Conservation (phyloP, 2,329 filamentous ascomycete genomes). For the Aspergillus pseudoterreus region DNA sequence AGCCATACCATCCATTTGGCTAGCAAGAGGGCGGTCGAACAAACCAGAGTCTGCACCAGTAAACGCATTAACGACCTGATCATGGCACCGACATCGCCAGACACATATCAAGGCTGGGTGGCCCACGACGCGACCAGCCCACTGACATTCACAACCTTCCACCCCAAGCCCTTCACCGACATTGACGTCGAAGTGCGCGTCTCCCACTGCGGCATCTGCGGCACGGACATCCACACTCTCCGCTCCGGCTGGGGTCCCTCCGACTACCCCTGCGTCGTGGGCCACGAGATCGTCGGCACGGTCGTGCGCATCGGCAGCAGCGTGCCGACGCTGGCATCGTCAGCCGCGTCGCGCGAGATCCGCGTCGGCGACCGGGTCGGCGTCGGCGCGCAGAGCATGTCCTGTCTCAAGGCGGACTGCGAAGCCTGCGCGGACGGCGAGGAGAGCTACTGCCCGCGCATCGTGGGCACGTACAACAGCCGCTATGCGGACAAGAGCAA, state of each 20-base stretch:
- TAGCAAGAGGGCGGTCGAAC: too few relatives aligned
- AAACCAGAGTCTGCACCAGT: too few relatives aligned
- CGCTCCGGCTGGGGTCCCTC: constrained; percentile 47
- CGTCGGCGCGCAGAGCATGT: constrained; percentile 58
- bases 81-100: constrained; percentile 6
- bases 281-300: constrained; percentile 63
- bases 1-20: too few relatives aligned
- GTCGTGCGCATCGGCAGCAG: constrained; percentile 52
- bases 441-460: constrained; percentile 40
- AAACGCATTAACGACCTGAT: neutral
- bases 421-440: constrained; percentile 36
- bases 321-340: constrained; percentile 27
- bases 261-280: constrained; percentile 51
- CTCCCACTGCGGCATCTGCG: constrained; percentile 65
- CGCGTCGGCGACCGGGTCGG: constrained; percentile 62
- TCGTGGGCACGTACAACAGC: constrained; percentile 35
- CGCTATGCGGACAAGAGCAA: constrained; percentile 34
- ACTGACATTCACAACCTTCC: constrained; percentile 33
- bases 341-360: constrained; percentile 34
- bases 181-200: constrained; percentile 65
- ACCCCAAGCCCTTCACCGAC: constrained; percentile 48
- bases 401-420: constrained; percentile 48
- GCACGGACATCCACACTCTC: constrained; percentile 59
- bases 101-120: constrained; percentile 41
- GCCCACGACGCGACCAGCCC: constrained; percentile 30